Conservation (phyloP, 345 rosid species). For the Boechera stricta region DNA sequence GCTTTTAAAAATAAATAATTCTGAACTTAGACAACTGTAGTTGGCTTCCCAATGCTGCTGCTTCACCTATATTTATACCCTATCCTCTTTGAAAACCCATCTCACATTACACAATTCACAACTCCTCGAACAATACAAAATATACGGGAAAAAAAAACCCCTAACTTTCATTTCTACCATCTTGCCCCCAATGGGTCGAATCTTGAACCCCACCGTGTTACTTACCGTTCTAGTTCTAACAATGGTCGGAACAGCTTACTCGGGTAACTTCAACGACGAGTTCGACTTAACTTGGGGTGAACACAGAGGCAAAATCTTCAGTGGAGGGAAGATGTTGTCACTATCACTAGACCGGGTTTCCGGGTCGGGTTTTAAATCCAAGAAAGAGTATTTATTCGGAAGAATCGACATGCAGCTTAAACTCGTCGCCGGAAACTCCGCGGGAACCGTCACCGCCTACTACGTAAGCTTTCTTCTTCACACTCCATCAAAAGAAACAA, state of each 20-base stretch:
- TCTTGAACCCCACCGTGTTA: slow-evolving; percentile 27
- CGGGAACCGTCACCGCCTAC: slow-evolving; percentile 75
- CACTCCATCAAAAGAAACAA: neutral
- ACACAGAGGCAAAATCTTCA: slow-evolving; percentile 57
- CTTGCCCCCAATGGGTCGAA: slow-evolving; percentile 37
- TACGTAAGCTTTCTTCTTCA: slow-evolving; percentile 50
- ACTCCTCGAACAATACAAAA: slow-evolving; percentile 37
- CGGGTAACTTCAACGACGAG: slow-evolving; percentile 57
- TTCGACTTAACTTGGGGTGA: slow-evolving; percentile 69
- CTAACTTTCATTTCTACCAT: slow-evolving; percentile 2
- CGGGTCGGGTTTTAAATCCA: slow-evolving; percentile 72
- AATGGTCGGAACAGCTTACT: slow-evolving; percentile 43
- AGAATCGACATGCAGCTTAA: slow-evolving; percentile 74
- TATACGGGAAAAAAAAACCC: neutral
- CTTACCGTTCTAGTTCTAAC: slow-evolving; percentile 35
- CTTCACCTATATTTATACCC: slow-evolving; percentile 31
- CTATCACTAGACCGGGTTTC: slow-evolving; percentile 61
- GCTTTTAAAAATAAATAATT: neutral
- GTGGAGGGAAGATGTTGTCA: slow-evolving; percentile 58
- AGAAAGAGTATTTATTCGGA: slow-evolving; percentile 61
- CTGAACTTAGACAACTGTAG: slow-evolving; percentile 31
- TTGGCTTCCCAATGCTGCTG: slow-evolving; percentile 39
- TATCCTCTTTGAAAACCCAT: slow-evolving; percentile 41
- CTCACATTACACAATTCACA: slow-evolving; percentile 19
- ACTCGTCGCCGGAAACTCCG: slow-evolving; percentile 74